phyloP scores from a whole-genome alignment of 108 stramenopile genomes.

The Nitzschia putrida region DNA sequence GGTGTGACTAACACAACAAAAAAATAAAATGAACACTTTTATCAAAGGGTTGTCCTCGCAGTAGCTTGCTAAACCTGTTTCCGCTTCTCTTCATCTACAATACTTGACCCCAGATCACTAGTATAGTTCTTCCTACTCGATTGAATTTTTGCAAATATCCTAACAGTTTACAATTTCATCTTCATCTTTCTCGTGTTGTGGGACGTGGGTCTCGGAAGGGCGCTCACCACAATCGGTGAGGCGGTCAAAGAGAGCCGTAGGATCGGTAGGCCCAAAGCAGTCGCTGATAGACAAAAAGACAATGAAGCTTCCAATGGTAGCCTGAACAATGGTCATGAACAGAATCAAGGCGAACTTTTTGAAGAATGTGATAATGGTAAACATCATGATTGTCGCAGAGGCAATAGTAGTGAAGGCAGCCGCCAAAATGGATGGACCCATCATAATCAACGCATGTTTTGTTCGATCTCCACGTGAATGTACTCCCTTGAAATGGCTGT shows the following conservation, averaged over 20 bases:
- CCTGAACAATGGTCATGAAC: slow-evolving; percentile 53
- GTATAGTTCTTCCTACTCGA: no score
- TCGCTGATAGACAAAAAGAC: slow-evolving; percentile 46
- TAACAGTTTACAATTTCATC: no score
- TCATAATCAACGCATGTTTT: slow-evolving; percentile 46
- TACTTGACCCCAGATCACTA: no score
- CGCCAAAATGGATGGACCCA: slow-evolving; percentile 57
- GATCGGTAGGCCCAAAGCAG: slow-evolving; percentile 47
- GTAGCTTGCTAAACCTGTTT: no score
- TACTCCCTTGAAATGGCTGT: slow-evolving; percentile 36
- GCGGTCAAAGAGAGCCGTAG: slow-evolving; percentile 29
- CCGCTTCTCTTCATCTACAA: no score
- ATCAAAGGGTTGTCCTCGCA: no score
- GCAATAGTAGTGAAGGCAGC: slow-evolving; percentile 53
- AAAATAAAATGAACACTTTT: no score
- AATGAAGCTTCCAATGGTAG: slow-evolving; percentile 50
- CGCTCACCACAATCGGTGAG: background rate
- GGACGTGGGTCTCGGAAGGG: no score
- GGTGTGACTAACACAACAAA: no score
- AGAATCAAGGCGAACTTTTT: slow-evolving; percentile 54
- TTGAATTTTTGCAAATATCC: no score
- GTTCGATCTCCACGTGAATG: slow-evolving; percentile 33
- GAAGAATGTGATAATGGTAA: slow-evolving; percentile 48
- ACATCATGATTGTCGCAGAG: slow-evolving; percentile 51
- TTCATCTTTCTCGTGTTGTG: no score